A percentile compares a stretch with the other conserved stretches of the same genome.
phyloP scores from a whole-genome alignment of 352 stramenopile species.

The Poterioochromonas sp. region DNA sequence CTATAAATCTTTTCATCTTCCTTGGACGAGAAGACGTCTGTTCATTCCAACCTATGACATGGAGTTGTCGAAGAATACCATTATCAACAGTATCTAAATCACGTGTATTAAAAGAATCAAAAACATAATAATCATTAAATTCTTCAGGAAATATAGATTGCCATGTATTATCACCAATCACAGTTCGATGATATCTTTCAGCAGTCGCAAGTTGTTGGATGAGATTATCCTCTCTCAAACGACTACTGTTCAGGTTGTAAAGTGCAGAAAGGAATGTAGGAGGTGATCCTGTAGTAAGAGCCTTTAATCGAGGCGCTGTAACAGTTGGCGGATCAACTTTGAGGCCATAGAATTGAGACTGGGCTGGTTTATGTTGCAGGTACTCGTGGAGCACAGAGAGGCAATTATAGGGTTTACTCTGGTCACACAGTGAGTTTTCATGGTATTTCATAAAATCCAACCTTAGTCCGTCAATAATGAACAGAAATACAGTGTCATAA shows the following conservation, averaged over 20 bases:
- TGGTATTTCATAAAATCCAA: constrained; percentile 83
- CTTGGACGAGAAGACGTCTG: too few species aligned
- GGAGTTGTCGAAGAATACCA: constrained; percentile 62
- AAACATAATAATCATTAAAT: constrained; percentile 83
- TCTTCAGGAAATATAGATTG: constrained; percentile 75
- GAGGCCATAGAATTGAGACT: constrained; percentile 79
- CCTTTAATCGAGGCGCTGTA: constrained; percentile 95
- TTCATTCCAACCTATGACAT: constrained; percentile 42
- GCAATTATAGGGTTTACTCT: constrained; percentile 48
- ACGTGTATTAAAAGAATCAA: constrained; percentile 92
- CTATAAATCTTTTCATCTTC: constrained; percentile 57
- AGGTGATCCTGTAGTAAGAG: constrained; percentile 87
- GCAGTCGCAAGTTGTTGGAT: constrained; percentile 62
- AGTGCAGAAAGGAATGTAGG: constrained; percentile 96
- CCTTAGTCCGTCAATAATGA: constrained; percentile 89
- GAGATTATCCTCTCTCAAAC: constrained; percentile 91
- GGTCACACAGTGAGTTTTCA: constrained; percentile 33
- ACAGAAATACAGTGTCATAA: constrained; percentile 81
- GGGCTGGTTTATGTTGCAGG: constrained; percentile 49
- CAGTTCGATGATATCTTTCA: constrained; percentile 57
- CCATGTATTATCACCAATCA: constrained; percentile 99
- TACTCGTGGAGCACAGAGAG: constrained; percentile 65
- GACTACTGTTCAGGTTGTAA: constrained; percentile 74
- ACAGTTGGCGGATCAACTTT: constrained; percentile 94
- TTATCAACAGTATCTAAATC: constrained; percentile 95